These are phyloP conservation scores for Martiniozyma asiatica DNA, from an alignment of 1,139 yeast genomes.

Conservation along the genomic window DNA sequence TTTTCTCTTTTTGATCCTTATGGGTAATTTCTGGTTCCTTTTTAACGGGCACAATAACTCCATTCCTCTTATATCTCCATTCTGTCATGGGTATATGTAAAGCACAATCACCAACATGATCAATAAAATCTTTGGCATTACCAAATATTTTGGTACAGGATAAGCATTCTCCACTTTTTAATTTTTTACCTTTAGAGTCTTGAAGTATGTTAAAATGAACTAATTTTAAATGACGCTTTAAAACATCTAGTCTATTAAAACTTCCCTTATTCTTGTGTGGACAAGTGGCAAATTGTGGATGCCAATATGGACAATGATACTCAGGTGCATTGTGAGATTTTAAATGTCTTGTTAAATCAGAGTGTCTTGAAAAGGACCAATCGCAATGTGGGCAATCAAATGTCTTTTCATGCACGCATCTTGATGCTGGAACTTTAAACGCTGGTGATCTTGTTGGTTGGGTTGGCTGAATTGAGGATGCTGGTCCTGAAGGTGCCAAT, in stretches of 20 bases:
- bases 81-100: constrained; percentile 20
- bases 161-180: constrained; percentile 19
- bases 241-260: constrained; percentile 56
- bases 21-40: constrained; percentile 10
- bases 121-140: constrained; percentile 45
- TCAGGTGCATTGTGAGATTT: constrained; percentile 54
- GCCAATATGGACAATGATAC: constrained; percentile 64
- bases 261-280: constrained; percentile 60
- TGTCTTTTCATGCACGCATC: constrained; percentile 22
- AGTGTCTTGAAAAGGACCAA: constrained; percentile 58
- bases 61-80: constrained; percentile 21
- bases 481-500: background rate
- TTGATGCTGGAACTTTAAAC: constrained; percentile 5
- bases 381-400: constrained; percentile 47
- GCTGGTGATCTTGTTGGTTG: constrained; percentile 2
- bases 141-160: constrained; percentile 28
- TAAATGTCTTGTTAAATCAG: constrained; percentile 55
- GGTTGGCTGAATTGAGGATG: constrained; percentile 2
- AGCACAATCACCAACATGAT: constrained; percentile 59
- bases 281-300: constrained; percentile 46
- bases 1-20: too few species aligned
- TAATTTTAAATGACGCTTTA: constrained; percentile 54
- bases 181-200: constrained; percentile 11
- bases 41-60: constrained; percentile 17
- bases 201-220: constrained; percentile 32